A percentile compares a stretch with the other conserved stretches of the same genome.
Evolutionary conservation across 495 filamentous ascomycete genomes (phyloP).

Genomic region (Xylaria flabelliformis): DNA sequence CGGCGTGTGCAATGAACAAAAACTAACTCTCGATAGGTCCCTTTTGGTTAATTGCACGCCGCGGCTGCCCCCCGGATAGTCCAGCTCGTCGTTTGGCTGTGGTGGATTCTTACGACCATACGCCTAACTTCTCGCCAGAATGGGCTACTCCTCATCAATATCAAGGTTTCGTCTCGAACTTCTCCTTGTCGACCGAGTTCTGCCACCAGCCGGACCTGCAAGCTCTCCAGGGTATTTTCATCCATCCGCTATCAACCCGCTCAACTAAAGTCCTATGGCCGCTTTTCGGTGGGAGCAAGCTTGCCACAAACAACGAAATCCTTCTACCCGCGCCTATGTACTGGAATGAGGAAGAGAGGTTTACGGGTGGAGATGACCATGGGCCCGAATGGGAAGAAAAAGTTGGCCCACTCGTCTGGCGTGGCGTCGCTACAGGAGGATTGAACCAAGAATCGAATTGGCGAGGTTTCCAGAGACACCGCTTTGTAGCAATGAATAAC

Average conservation of each 20-base stretch:
- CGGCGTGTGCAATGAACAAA: slow-evolving; percentile 32
- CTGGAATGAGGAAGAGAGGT: slow-evolving; percentile 73
- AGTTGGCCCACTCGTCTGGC: slow-evolving; percentile 63
- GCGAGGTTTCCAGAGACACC: slow-evolving; percentile 71
- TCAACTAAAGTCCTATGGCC: slow-evolving; percentile 65
- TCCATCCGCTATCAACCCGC: slow-evolving; percentile 63
- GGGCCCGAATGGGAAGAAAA: slow-evolving; percentile 65
- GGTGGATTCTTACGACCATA: slow-evolving; percentile 47
- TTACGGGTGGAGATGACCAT: slow-evolving; percentile 61
- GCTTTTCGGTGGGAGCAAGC: slow-evolving; percentile 74
- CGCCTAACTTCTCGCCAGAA: slow-evolving; percentile 50
- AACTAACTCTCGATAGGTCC: slow-evolving; percentile 47
- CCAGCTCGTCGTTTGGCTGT: slow-evolving; percentile 57
- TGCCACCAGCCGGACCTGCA: slow-evolving; percentile 63
- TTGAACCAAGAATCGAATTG: slow-evolving; percentile 64
- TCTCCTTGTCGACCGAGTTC: slow-evolving; percentile 67
- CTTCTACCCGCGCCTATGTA: slow-evolving; percentile 77
- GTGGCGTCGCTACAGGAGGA: slow-evolving; percentile 72
- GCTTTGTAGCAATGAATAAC: slow-evolving; percentile 71
- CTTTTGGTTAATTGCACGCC: slow-evolving; percentile 67
- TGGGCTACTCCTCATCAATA: slow-evolving; percentile 52
- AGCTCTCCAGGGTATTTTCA: slow-evolving; percentile 71
- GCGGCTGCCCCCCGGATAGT: slow-evolving; percentile 66
- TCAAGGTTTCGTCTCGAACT: slow-evolving; percentile 69
- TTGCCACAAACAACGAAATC: slow-evolving; percentile 77